Percentiles rank a stretch among this genome's conserved stretches.
Conservation (phyloP, 2,329 filamentous ascomycete species). For the Cladosporium sphaerospermum region DNA sequence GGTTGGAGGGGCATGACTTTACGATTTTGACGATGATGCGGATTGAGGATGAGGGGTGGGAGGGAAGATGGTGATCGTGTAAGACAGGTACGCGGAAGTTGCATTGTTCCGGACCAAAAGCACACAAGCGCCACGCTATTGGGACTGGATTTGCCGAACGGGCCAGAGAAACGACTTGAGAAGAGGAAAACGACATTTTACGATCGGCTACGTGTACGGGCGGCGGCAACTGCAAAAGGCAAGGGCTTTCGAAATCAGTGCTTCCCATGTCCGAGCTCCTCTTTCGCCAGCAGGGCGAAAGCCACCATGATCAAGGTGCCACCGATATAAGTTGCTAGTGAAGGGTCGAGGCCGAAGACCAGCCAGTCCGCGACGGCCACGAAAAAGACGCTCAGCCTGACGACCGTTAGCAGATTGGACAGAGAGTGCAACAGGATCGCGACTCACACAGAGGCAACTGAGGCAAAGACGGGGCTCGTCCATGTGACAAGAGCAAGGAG, state of each 20-base stretch:
- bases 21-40: too few species aligned
- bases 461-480: conserved; percentile 30
- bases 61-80: too few species aligned
- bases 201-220: not conserved
- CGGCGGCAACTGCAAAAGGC: not conserved
- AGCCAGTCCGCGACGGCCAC: conserved; percentile 30
- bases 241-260: not conserved
- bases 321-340: conserved; percentile 26
- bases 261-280: conserved; percentile 14
- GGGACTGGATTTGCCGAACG: not conserved
- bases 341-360: conserved; percentile 26
- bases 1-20: too few species aligned
- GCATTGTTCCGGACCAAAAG: too few species aligned
- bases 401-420: conserved; percentile 8
- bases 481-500: conserved; percentile 29
- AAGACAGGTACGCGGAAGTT: too few species aligned
- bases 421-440: not conserved
- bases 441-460: conserved; percentile 28
- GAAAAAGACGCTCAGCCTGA: conserved; percentile 27
- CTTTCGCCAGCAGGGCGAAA: conserved; percentile 26
- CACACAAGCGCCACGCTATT: not conserved
- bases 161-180: not conserved
- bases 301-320: conserved; percentile 27
- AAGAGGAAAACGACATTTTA: not conserved
- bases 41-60: too few species aligned